phyloP scores from a whole-genome alignment of 441 rosid species.

The Pelargonium australe region DNA sequence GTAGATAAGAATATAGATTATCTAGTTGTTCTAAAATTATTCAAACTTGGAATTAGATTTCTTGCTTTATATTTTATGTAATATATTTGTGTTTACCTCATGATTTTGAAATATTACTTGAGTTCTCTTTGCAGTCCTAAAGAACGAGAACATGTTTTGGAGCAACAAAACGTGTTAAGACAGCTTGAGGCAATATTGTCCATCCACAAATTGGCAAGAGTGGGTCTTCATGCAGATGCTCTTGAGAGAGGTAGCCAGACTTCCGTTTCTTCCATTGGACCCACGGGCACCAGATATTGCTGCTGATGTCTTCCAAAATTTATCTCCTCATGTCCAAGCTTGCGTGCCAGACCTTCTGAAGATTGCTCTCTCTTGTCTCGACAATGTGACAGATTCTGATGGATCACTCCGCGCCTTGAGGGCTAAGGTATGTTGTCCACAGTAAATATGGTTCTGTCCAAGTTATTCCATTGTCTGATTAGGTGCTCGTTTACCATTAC shows the following conservation, averaged over 20 bases:
- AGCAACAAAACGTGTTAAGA: conserved; percentile 84
- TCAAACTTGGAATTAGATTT: no score
- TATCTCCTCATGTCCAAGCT: conserved; percentile 75
- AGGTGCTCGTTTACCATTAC: no score
- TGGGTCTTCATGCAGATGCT: conserved; percentile 68
- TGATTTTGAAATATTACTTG: conserved; percentile 4
- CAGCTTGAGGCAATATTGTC: conserved; percentile 90
- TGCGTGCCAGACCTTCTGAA: conserved; percentile 83
- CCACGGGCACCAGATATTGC: conserved; percentile 63
- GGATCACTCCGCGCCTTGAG: conserved; percentile 87
- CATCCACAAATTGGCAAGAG: conserved; percentile 59
- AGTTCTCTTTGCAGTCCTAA: conserved; percentile 43
- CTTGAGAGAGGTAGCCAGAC: conserved; percentile 82
- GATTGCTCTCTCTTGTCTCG: conserved; percentile 74
- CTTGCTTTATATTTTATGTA: no score
- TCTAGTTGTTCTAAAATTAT: neutral
- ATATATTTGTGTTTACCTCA: no score
- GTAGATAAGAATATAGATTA: neutral
- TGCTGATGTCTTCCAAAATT: conserved; percentile 46
- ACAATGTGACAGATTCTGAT: conserved; percentile 76
- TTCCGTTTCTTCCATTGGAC: conserved; percentile 81
- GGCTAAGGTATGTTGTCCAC: conserved; percentile 54
- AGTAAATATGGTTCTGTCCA: conserved; percentile 1
- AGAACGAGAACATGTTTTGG: conserved; percentile 74
- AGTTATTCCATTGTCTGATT: no score